Percentiles rank a stretch among this genome's conserved stretches.
These are phyloP conservation scores for Aureobasidium sp. DNA, from an alignment of 2,329 filamentous ascomycete species.

Conservation along the genomic window DNA sequence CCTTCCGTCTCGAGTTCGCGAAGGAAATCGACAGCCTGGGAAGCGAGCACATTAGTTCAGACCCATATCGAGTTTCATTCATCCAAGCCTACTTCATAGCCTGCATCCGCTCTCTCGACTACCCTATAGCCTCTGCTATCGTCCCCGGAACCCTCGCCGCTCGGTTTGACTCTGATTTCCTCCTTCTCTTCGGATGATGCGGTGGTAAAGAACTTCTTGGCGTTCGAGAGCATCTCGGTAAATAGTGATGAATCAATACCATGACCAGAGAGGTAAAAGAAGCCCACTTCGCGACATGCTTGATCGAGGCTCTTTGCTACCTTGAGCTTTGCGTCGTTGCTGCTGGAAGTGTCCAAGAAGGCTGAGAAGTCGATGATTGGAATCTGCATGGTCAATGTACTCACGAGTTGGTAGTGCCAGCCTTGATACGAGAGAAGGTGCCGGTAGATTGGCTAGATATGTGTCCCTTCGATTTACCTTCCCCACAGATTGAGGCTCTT, in stretches of 20 bases:
- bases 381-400: background rate
- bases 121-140: conserved; percentile 1
- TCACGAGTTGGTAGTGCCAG: background rate
- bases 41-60: background rate
- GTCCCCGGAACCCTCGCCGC: background rate
- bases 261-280: conserved; percentile 11
- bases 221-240: background rate
- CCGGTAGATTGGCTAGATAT: background rate
- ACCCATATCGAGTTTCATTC: background rate
- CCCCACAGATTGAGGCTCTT: background rate
- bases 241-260: background rate
- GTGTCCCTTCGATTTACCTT: background rate
- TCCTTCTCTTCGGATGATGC: background rate
- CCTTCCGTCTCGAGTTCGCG: background rate
- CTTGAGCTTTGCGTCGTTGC: background rate
- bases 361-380: conserved; percentile 2
- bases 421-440: background rate
- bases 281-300: conserved; percentile 6
- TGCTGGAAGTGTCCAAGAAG: background rate
- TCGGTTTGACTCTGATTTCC: background rate
- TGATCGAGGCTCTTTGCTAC: background rate
- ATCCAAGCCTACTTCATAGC: background rate
- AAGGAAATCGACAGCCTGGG: conserved; percentile 6
- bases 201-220: conserved; percentile 3
- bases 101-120: background rate